Percentiles rank a stretch among this genome's conserved stretches.
phyloP scores from a whole-genome alignment of 768 basidiomycete species.

The Xanthoconium purpureum region DNA sequence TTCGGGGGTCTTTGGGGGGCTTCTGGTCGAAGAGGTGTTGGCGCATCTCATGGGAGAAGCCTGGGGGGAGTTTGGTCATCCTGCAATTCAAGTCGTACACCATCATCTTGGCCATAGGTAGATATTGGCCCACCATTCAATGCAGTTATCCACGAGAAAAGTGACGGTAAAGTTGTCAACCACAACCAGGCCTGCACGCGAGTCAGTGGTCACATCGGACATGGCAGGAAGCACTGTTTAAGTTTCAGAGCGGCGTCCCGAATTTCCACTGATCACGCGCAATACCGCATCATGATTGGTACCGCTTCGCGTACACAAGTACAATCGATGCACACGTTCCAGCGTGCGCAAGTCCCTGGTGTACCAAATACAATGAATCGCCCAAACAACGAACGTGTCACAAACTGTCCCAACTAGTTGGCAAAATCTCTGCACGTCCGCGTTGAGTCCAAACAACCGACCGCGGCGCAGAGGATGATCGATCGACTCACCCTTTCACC shows the following conservation, averaged over 20 bases:
- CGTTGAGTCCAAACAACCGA: neutral
- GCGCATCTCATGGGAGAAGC: constrained; percentile 69
- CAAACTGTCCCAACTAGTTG: neutral
- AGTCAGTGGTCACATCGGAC: constrained; percentile 5
- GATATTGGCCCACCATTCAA: constrained; percentile 65
- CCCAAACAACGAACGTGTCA: constrained; percentile 6
- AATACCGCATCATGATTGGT: too few relatives aligned
- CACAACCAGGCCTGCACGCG: constrained; percentile 18
- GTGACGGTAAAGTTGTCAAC: constrained; percentile 49
- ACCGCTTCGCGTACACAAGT: neutral
- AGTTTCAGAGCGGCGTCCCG: too few relatives aligned
- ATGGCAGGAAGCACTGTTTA: neutral
- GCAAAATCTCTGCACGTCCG: neutral
- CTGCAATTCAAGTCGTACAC: constrained; percentile 31
- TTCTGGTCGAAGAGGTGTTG: constrained; percentile 56
- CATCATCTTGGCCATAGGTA: neutral
- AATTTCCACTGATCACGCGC: too few relatives aligned
- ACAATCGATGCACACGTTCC: constrained; percentile 3
- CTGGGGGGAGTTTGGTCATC: constrained; percentile 78
- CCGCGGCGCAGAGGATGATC: neutral
- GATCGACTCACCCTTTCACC: constrained; percentile 24
- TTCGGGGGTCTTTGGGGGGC: constrained; percentile 40
- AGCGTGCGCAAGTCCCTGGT: neutral
- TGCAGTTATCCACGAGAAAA: constrained; percentile 72
- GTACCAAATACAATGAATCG: neutral